Evolutionary conservation across 352 stramenopile genomes (phyloP).

Genomic region (Peronosclerospora sorghi): DNA sequence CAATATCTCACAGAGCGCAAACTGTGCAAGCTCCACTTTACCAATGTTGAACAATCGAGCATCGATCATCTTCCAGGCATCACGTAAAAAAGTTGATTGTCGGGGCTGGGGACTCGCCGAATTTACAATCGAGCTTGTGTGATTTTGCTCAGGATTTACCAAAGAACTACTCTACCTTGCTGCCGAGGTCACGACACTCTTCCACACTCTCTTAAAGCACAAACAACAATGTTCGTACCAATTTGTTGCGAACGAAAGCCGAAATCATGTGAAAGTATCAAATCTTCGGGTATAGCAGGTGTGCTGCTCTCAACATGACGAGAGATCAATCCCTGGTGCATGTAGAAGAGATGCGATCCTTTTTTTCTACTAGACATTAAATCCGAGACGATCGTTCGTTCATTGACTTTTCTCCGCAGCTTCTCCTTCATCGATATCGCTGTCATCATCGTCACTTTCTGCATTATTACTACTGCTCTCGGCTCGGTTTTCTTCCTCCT

Average conservation of each 20-base stretch:
- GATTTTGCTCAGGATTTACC: slow-evolving; percentile 46
- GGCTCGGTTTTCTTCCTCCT: no score
- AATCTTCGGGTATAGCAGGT: no score
- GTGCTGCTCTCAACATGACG: neutral
- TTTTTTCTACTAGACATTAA: neutral
- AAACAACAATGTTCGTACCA: slow-evolving; percentile 36
- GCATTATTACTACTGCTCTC: slow-evolving; percentile 4
- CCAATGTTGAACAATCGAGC: slow-evolving; percentile 69
- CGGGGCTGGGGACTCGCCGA: slow-evolving; percentile 44
- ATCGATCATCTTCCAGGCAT: slow-evolving; percentile 49
- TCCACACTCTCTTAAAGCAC: no score
- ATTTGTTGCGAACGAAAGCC: slow-evolving; percentile 48
- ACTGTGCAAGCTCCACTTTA: slow-evolving; percentile 85
- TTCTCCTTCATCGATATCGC: slow-evolving; percentile 2
- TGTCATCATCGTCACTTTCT: slow-evolving; percentile 2
- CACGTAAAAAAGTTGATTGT: slow-evolving; percentile 79
- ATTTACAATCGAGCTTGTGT: slow-evolving; percentile 63
- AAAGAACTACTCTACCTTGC: slow-evolving; percentile 61
- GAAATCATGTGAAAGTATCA: slow-evolving; percentile 29
- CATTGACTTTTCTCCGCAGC: neutral
- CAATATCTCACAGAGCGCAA: slow-evolving; percentile 49
- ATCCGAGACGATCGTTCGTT: slow-evolving; percentile 1
- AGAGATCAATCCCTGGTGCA: neutral
- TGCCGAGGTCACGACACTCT: slow-evolving; percentile 60
- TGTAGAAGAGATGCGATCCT: neutral